Percentiles rank a stretch among this genome's conserved stretches.
Evolutionary conservation across 192 early-diverging fungal genomes (phyloP).

Genomic region (Coemansia erecta): DNA sequence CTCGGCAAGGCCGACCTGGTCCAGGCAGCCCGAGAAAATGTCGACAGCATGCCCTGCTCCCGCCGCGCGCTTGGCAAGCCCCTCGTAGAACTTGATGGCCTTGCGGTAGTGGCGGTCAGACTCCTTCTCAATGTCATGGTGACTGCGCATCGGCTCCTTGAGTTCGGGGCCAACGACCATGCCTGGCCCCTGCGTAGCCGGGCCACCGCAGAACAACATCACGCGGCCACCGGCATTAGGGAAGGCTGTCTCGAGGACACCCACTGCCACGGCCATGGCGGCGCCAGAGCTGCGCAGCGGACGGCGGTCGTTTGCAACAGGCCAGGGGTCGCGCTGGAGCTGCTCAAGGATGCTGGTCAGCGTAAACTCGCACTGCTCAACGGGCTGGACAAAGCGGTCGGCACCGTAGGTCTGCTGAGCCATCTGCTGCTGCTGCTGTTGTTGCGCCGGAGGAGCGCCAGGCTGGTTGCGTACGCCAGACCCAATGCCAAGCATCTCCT

Average conservation of each 20-base stretch:
- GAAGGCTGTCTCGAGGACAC: slow-evolving; percentile 89
- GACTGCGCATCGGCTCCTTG: slow-evolving; percentile 92
- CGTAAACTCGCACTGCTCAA: slow-evolving; percentile 95
- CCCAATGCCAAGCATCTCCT: slow-evolving; percentile 93
- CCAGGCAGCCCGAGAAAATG: slow-evolving; percentile 96
- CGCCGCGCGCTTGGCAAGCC: slow-evolving; percentile 79
- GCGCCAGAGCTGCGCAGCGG: slow-evolving; percentile 92
- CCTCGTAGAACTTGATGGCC: slow-evolving; percentile 94
- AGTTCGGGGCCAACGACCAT: slow-evolving; percentile 91
- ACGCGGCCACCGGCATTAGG: slow-evolving; percentile 89
- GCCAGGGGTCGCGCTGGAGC: slow-evolving; percentile 97
- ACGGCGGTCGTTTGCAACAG: slow-evolving; percentile 84
- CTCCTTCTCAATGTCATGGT: slow-evolving; percentile 98
- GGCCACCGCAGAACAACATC: slow-evolving; percentile 91
- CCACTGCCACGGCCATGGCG: slow-evolving; percentile 88
- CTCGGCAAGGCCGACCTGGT: slow-evolving; percentile 95
- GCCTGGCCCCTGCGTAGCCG: slow-evolving; percentile 93
- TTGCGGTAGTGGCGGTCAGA: slow-evolving; percentile 89
- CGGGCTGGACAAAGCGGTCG: slow-evolving; percentile 83
- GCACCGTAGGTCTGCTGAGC: slow-evolving; percentile 50
- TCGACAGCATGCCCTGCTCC: slow-evolving; percentile 90
- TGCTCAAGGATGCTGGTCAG: slow-evolving; percentile 93
- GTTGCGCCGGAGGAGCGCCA: slow-evolving; percentile 16
- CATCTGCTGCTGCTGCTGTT: slow-evolving; percentile 22
- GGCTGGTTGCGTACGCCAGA: slow-evolving; percentile 46